A percentile compares a stretch with the other conserved stretches of the same genome.
Evolutionary conservation across 345 rosid species (phyloP).

Genomic region (Lepidium didymum): DNA sequence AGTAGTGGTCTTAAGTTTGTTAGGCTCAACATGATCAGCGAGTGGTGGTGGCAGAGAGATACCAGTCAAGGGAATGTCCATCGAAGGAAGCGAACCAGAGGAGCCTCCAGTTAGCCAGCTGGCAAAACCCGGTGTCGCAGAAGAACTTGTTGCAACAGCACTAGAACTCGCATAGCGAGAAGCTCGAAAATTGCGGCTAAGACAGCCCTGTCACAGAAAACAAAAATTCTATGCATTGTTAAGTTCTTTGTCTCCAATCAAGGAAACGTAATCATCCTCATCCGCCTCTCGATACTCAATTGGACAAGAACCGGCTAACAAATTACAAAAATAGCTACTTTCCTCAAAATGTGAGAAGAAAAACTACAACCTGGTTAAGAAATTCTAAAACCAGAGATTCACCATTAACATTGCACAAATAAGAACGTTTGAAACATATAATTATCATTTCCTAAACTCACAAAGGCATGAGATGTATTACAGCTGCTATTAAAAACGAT

Average conservation of each 20-base stretch:
- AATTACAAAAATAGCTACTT: background rate
- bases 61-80: slow-evolving; percentile 53
- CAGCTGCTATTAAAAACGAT: background rate
- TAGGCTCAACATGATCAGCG: slow-evolving; percentile 62
- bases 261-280: background rate
- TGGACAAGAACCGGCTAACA: background rate
- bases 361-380: background rate
- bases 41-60: slow-evolving; percentile 60
- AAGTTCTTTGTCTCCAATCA: slow-evolving; percentile 16
- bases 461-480: background rate
- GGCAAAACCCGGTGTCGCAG: slow-evolving; percentile 43
- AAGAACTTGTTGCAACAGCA: slow-evolving; percentile 45
- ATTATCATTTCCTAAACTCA: background rate
- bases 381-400: background rate
- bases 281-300: background rate
- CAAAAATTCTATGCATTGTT: background rate
- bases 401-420: background rate
- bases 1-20: slow-evolving; percentile 45
- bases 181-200: slow-evolving; percentile 5
- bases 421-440: background rate
- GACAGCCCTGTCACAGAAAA: slow-evolving; percentile 12
- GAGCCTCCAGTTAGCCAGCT: slow-evolving; percentile 60
- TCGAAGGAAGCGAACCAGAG: slow-evolving; percentile 40
- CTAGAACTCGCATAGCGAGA: slow-evolving; percentile 48
- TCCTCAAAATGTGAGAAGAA: background rate